These are phyloP conservation scores for Clonostachys byssicola DNA, from an alignment of 2,329 filamentous ascomycete species.

Conservation along the genomic window DNA sequence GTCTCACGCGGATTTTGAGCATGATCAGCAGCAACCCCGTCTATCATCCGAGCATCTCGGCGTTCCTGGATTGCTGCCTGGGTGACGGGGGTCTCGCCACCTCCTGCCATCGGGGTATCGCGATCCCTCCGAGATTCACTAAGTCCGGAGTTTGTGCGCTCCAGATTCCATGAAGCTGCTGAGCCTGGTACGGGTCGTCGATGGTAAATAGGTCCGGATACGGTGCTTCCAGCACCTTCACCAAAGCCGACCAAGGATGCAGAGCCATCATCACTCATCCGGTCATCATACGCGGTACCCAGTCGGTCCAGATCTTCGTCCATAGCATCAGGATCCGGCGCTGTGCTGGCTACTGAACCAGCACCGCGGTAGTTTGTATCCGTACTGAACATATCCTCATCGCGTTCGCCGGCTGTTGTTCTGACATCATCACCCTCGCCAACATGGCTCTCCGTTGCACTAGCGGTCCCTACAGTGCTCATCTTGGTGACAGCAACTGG, in stretches of 20 bases:
- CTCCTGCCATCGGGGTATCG: slow-evolving; percentile 20
- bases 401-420: slow-evolving; percentile 49
- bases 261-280: slow-evolving; percentile 80
- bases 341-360: slow-evolving; percentile 53
- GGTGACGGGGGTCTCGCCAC: slow-evolving; percentile 36
- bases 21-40: slow-evolving; percentile 60
- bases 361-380: slow-evolving; percentile 57
- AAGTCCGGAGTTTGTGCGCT: slow-evolving; percentile 47
- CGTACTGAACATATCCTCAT: slow-evolving; percentile 70
- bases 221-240: slow-evolving; percentile 82
- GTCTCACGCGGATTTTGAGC: slow-evolving; percentile 35
- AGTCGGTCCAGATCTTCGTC: slow-evolving; percentile 47
- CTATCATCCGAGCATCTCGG: slow-evolving; percentile 60
- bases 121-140: slow-evolving; percentile 37
- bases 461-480: slow-evolving; percentile 88
- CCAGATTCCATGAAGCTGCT: slow-evolving; percentile 36
- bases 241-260: slow-evolving; percentile 88
- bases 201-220: slow-evolving; percentile 72
- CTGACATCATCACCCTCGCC: slow-evolving; percentile 45
- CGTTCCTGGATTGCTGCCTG: slow-evolving; percentile 44
- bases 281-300: slow-evolving; percentile 54
- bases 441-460: slow-evolving; percentile 72
- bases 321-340: slow-evolving; percentile 39
- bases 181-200: slow-evolving; percentile 38
- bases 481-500: slow-evolving; percentile 68